Evolutionary conservation across 345 rosid genomes (phyloP).

Genomic region (Pistacia integerrima): DNA sequence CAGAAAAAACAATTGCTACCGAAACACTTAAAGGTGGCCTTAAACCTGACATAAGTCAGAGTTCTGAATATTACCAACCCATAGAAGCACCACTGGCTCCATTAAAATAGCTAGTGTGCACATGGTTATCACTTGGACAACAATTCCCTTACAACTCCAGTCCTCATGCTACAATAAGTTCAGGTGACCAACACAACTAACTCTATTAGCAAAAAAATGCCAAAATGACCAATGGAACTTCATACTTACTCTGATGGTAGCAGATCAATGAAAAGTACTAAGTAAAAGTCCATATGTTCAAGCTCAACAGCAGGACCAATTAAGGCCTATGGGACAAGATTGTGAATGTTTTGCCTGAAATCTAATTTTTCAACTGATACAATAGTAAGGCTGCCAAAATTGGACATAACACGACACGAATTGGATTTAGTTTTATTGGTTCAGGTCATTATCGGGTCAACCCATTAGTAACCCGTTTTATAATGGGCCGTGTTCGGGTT

Average conservation of each 20-base stretch:
- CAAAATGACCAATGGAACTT: background rate
- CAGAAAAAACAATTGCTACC: conserved; percentile 8
- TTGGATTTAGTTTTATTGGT: too few species aligned
- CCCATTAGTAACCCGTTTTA: too few species aligned
- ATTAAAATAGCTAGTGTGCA: background rate
- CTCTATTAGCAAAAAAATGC: background rate
- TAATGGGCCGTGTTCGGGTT: too few species aligned
- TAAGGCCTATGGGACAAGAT: background rate
- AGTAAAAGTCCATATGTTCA: background rate
- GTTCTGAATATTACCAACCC: conserved; percentile 8
- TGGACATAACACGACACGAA: too few species aligned
- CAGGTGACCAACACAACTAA: background rate
- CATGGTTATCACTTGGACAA: background rate
- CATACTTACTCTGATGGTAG: background rate
- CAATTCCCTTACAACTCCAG: background rate
- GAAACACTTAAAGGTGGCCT: conserved; percentile 4
- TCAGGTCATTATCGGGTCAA: too few species aligned
- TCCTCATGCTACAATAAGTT: background rate
- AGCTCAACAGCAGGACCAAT: background rate
- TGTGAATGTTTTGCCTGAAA: background rate
- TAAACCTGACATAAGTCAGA: background rate
- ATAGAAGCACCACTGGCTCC: background rate
- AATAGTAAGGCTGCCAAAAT: background rate
- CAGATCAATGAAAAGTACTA: background rate
- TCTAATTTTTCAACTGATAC: background rate